phyloP scores from a whole-genome alignment of 2,329 filamentous ascomycete genomes.

The Colletotrichum truncatum region DNA sequence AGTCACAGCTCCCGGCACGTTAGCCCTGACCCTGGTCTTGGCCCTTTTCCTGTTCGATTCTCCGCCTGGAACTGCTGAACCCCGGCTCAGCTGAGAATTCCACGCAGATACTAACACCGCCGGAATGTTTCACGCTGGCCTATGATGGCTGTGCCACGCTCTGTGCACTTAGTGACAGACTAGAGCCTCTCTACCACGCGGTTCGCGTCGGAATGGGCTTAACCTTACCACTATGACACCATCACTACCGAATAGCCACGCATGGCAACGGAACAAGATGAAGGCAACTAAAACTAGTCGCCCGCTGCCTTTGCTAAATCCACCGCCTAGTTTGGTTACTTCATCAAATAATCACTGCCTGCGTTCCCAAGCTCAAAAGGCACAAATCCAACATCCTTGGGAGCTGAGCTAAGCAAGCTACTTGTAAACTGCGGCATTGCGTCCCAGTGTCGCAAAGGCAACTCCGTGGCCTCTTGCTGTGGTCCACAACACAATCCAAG shows the following conservation, averaged over 20 bases:
- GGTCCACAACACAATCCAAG: not conserved
- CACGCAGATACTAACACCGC: not conserved
- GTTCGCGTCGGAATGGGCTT: no score
- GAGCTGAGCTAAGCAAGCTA: not conserved
- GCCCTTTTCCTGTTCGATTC: not conserved
- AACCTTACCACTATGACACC: no score
- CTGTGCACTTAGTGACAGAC: not conserved
- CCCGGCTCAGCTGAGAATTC: conserved; percentile 17
- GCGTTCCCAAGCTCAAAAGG: no score
- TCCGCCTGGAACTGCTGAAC: not conserved
- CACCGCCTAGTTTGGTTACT: no score
- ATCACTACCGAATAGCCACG: no score
- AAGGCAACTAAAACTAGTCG: no score
- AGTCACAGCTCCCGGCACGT: no score
- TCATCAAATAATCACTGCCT: no score
- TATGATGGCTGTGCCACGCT: conserved; percentile 6
- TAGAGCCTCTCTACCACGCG: not conserved
- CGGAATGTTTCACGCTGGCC: not conserved
- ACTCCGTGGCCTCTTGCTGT: not conserved
- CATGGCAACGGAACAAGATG: no score
- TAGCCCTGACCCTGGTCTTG: not conserved
- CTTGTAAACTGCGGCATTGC: not conserved
- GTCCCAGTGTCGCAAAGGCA: not conserved
- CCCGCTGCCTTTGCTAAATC: no score
- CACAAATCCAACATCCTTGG: not conserved